Conservation (phyloP, 257 asterid species). For the Forsythia viridissima region DNA sequence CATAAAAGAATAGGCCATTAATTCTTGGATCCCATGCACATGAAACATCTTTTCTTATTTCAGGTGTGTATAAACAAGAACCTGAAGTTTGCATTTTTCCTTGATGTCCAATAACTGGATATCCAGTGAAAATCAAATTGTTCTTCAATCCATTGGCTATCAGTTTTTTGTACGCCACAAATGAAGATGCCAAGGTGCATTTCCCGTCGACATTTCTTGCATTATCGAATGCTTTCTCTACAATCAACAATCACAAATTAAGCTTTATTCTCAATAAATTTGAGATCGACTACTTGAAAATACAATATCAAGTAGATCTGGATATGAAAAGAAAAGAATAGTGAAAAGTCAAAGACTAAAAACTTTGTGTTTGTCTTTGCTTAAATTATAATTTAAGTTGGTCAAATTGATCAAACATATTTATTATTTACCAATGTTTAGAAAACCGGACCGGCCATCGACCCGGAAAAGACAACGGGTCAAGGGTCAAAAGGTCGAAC, state of each 20-base stretch:
- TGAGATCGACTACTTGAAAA: not conserved
- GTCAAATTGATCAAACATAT: no score
- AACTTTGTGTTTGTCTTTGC: no score
- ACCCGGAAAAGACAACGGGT: no score
- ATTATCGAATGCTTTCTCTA: constrained; percentile 65
- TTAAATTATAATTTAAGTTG: no score
- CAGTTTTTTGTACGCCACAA: constrained; percentile 45
- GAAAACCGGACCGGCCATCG: no score
- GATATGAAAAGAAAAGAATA: constrained; percentile 8
- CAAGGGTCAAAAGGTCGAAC: no score
- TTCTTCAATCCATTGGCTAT: constrained; percentile 75
- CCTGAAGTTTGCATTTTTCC: constrained; percentile 80
- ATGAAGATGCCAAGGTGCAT: constrained; percentile 52
- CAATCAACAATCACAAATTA: not conserved
- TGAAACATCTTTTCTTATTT: constrained; percentile 27
- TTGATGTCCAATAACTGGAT: constrained; percentile 81
- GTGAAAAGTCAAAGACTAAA: not conserved
- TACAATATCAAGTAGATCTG: not conserved
- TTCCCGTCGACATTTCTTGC: constrained; percentile 41
- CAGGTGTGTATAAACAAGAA: constrained; percentile 70
- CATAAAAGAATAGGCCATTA: constrained; percentile 68
- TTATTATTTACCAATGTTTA: no score
- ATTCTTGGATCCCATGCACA: constrained; percentile 85
- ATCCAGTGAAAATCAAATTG: constrained; percentile 59
- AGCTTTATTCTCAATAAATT: not conserved